phyloP scores from a whole-genome alignment of 2,329 filamentous ascomycete genomes.

The Cladosporium sp. region DNA sequence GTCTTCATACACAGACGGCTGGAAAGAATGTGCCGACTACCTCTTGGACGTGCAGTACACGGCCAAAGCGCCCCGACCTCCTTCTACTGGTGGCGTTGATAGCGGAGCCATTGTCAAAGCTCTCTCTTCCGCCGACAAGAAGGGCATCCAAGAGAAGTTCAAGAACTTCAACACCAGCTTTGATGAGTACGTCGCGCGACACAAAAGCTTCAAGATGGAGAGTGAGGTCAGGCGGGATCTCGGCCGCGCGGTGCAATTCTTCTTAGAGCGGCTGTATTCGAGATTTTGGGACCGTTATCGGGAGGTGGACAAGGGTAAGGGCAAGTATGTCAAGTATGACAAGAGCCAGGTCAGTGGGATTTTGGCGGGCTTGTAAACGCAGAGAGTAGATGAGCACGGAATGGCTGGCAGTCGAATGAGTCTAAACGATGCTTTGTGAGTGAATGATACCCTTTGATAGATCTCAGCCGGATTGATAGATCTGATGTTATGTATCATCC shows the following conservation, averaged over 20 bases:
- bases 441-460: slow-evolving; percentile 5
- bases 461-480: not conserved
- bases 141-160: slow-evolving; percentile 96
- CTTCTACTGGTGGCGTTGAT: slow-evolving; percentile 69
- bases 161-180: slow-evolving; percentile 86
- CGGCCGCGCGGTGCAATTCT: slow-evolving; percentile 79
- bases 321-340: slow-evolving; percentile 98
- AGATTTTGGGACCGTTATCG: slow-evolving; percentile 97
- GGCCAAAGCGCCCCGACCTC: slow-evolving; percentile 69
- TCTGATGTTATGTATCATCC: not conserved
- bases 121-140: slow-evolving; percentile 86
- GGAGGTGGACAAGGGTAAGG: slow-evolving; percentile 95
- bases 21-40: slow-evolving; percentile 81
- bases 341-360: slow-evolving; percentile 73
- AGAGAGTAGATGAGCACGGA: not conserved
- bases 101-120: slow-evolving; percentile 81
- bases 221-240: slow-evolving; percentile 80
- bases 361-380: slow-evolving; percentile 40
- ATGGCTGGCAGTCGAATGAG: not conserved
- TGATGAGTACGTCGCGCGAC: slow-evolving; percentile 80
- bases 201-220: slow-evolving; percentile 87
- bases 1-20: slow-evolving; percentile 77
- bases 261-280: slow-evolving; percentile 91
- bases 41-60: slow-evolving; percentile 93
- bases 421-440: not conserved